These are phyloP conservation scores for Penicillium expansum DNA, from an alignment of 2,329 filamentous ascomycete genomes.

Conservation along the genomic window DNA sequence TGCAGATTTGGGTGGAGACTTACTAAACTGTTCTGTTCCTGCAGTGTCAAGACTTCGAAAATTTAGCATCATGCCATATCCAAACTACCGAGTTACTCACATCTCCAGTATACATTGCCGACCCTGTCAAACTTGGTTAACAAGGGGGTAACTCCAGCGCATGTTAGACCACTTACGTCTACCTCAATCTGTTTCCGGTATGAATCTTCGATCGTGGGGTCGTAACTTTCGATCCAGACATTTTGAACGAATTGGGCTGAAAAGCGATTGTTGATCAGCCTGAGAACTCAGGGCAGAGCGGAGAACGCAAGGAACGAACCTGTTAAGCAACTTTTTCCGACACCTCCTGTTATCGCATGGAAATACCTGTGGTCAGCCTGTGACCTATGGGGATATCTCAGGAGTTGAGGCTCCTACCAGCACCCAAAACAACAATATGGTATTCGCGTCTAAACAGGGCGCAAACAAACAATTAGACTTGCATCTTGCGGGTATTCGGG, in stretches of 20 bases:
- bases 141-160: slow-evolving; percentile 8
- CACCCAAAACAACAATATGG: slow-evolving; percentile 77
- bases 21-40: slow-evolving; percentile 90
- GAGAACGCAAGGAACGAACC: slow-evolving; percentile 52
- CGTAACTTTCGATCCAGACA: slow-evolving; percentile 90
- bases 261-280: slow-evolving; percentile 15
- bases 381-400: slow-evolving; percentile 2
- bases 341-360: slow-evolving; percentile 61
- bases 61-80: slow-evolving; percentile 10
- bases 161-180: slow-evolving; percentile 62
- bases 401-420: slow-evolving; percentile 53
- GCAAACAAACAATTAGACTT: slow-evolving; percentile 22
- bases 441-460: slow-evolving; percentile 63
- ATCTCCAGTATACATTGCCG: slow-evolving; percentile 88
- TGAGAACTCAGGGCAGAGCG: not conserved
- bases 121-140: slow-evolving; percentile 55
- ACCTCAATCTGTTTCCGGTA: slow-evolving; percentile 86
- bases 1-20: slow-evolving; percentile 38
- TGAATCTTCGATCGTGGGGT: slow-evolving; percentile 84
- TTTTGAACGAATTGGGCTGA: slow-evolving; percentile 89
- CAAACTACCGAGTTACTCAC: slow-evolving; percentile 49
- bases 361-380: slow-evolving; percentile 20
- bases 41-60: slow-evolving; percentile 72
- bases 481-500: not conserved
- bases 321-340: slow-evolving; percentile 89